These are phyloP conservation scores for Logfia minima DNA, from an alignment of 129 eudicot species.

Conservation along the genomic window DNA sequence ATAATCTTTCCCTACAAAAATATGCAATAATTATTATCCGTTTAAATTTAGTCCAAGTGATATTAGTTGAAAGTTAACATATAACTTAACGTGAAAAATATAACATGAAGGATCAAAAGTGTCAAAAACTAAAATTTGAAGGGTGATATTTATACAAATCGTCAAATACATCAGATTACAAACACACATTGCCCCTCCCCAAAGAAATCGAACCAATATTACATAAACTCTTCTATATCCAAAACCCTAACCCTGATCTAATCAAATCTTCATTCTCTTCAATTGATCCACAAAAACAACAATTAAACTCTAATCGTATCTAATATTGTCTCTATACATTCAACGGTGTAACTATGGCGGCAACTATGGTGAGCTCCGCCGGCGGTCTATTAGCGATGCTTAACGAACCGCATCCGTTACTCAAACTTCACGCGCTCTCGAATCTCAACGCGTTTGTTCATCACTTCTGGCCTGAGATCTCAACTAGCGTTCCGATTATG, in stretches of 20 bases:
- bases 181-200: slow-evolving; percentile 44
- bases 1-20: no score
- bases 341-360: slow-evolving; percentile 41
- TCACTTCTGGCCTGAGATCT: slow-evolving; percentile 95
- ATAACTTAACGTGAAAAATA: not conserved
- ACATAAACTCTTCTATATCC: slow-evolving; percentile 5
- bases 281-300: not conserved
- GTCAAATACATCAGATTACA: slow-evolving; percentile 2
- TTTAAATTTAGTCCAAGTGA: no score
- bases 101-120: not conserved
- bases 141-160: not conserved
- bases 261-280: slow-evolving; percentile 3
- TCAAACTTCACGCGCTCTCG: slow-evolving; percentile 80
- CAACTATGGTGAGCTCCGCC: slow-evolving; percentile 87
- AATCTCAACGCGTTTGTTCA: slow-evolving; percentile 72
- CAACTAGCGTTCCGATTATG: slow-evolving; percentile 81
- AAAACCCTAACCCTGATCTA: slow-evolving; percentile 37
- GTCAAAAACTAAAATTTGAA: not conserved
- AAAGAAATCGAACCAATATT: slow-evolving; percentile 35
- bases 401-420: slow-evolving; percentile 63
- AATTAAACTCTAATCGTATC: slow-evolving; percentile 1
- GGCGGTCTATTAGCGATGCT: slow-evolving; percentile 90
- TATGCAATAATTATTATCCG: no score
- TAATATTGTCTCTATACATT: not conserved
- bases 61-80: no score